Evolutionary conservation across 306 rosid genomes (phyloP).

Genomic region (Elaeagnus macrophylla): DNA sequence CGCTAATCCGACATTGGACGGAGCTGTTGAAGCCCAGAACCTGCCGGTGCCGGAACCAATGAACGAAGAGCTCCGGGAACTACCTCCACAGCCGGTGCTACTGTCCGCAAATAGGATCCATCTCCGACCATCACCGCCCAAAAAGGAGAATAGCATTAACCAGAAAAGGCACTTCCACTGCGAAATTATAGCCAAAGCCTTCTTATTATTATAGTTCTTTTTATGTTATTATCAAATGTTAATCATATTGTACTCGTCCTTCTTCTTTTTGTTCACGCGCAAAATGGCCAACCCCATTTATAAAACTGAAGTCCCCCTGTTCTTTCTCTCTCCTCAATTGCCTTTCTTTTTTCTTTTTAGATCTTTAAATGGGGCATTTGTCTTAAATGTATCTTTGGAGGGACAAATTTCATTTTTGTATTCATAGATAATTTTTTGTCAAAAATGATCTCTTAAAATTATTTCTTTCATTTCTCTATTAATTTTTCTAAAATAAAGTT

Average conservation of each 20-base stretch:
- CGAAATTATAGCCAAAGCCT: slow-evolving; percentile 3
- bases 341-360: slow-evolving; percentile 1
- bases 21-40: slow-evolving; percentile 18
- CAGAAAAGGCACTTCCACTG: neutral
- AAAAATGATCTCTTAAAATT: too few relatives aligned
- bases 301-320: neutral
- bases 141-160: slow-evolving; percentile 10
- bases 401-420: too few relatives aligned
- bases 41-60: neutral
- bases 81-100: slow-evolving; percentile 12
- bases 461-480: too few relatives aligned
- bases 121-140: slow-evolving; percentile 14
- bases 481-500: too few relatives aligned
- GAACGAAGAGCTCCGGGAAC: neutral
- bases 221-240: neutral
- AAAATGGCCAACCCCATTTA: slow-evolving; percentile 6
- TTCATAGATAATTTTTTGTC: too few relatives aligned
- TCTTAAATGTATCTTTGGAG: too few relatives aligned
- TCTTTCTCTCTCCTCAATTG: slow-evolving; percentile 1
- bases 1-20: slow-evolving; percentile 29
- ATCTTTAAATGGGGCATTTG: too few relatives aligned
- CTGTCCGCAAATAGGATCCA: slow-evolving; percentile 25
- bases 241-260: neutral
- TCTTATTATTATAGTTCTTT: neutral
- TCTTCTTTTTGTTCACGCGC: neutral